Evolutionary conservation across 805 yeast species (phyloP).

Genomic region (Yarrowia deformans): DNA sequence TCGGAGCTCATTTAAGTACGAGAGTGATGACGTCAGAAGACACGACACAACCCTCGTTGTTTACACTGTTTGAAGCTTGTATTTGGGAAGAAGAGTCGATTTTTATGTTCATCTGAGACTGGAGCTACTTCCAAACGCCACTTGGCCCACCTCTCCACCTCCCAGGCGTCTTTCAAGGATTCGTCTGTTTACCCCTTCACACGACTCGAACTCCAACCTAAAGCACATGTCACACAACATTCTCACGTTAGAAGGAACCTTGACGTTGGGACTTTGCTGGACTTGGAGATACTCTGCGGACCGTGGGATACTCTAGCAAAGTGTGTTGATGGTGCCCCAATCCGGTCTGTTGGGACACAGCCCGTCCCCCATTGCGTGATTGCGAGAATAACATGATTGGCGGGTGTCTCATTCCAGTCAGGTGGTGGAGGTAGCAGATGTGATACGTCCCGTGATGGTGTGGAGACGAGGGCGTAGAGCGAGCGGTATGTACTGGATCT

Average conservation of each 20-base stretch:
- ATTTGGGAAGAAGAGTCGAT: neutral
- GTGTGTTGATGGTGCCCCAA: neutral
- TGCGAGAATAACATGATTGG: constrained; percentile 8
- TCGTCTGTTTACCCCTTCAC: constrained; percentile 6
- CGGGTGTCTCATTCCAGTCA: neutral
- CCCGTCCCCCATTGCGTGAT: neutral
- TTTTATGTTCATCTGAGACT: neutral
- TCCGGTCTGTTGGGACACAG: constrained; percentile 25
- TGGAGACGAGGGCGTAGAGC: no score
- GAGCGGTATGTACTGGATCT: no score
- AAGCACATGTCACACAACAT: constrained; percentile 26
- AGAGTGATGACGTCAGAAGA: constrained; percentile 16
- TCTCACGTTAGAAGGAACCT: neutral
- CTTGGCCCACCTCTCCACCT: constrained; percentile 3
- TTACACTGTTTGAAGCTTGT: no score
- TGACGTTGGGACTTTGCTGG: constrained; percentile 24
- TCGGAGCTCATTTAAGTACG: constrained; percentile 23
- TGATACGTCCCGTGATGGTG: no score
- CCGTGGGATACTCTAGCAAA: constrained; percentile 1
- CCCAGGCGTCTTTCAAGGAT: neutral
- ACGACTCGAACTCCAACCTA: constrained; percentile 8
- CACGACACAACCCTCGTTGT: neutral
- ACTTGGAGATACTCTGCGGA: constrained; percentile 28
- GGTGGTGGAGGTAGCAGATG: neutral
- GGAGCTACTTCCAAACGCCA: neutral